phyloP scores from a whole-genome alignment of 2,329 filamentous ascomycete genomes.

The Uncinocarpus reesii region DNA sequence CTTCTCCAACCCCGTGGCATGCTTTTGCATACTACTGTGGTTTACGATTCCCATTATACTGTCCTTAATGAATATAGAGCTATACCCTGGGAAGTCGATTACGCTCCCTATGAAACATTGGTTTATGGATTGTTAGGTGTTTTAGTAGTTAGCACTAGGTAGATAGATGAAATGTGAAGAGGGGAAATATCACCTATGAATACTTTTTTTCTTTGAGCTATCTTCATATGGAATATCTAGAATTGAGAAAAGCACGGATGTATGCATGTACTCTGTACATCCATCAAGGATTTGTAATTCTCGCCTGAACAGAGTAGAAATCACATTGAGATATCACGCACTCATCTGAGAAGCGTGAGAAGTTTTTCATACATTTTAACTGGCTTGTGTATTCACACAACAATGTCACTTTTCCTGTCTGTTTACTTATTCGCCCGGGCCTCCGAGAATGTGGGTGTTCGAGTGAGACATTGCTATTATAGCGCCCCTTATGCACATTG shows the following conservation, averaged over 20 bases:
- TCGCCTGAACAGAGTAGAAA: no score
- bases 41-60: slow-evolving; percentile 6
- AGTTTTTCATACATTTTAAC: no score
- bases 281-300: no score
- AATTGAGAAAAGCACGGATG: no score
- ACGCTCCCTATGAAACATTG: slow-evolving; percentile 7
- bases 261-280: no score
- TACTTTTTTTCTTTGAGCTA: no score
- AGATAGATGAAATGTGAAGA: not conserved
- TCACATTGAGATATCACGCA: no score
- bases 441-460: not conserved
- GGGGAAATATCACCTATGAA: no score
- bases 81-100: slow-evolving; percentile 9
- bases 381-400: not conserved
- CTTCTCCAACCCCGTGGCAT: not conserved
- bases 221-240: no score
- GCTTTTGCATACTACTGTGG: not conserved
- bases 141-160: not conserved
- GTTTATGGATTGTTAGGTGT: not conserved
- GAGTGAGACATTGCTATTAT: slow-evolving; percentile 9
- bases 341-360: no score
- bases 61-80: slow-evolving; percentile 9
- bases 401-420: not conserved
- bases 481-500: not conserved
- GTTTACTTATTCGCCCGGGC: not conserved